Percentiles rank a stretch among this genome's conserved stretches.
Conservation (phyloP, 345 rosid genomes). For the Turritis glabra region DNA sequence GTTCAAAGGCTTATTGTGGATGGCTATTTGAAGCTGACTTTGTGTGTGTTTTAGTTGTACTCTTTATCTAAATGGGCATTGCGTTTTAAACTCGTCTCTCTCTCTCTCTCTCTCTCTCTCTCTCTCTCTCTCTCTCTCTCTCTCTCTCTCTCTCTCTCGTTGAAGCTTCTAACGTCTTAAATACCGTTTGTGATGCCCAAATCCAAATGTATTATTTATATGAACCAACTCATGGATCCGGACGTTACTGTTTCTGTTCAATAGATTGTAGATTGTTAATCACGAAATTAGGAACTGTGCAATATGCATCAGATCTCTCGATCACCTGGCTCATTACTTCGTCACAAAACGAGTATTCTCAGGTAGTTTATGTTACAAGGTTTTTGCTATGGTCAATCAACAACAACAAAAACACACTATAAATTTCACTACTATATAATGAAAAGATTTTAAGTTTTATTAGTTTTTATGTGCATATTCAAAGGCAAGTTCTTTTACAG, state of each 20-base stretch:
- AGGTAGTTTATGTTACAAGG: too few relatives aligned
- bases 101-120: too few relatives aligned
- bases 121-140: background rate
- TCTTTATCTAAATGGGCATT: background rate
- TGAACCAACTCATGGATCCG: background rate
- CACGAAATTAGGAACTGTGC: background rate
- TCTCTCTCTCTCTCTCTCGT: background rate
- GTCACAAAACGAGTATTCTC: background rate
- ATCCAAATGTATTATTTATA: background rate
- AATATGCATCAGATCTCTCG: background rate
- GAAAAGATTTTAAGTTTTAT: conserved; percentile 5
- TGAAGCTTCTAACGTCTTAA: background rate
- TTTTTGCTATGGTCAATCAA: background rate
- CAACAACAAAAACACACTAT: background rate
- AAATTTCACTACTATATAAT: background rate
- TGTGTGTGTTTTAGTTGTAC: conserved; percentile 27
- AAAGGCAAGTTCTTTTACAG: conserved; percentile 11
- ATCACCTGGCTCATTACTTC: background rate
- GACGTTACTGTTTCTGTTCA: background rate
- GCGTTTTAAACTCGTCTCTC: conserved; percentile 19
- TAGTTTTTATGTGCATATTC: conserved; percentile 3
- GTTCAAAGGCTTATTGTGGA: conserved; percentile 17
- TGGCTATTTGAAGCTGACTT: conserved; percentile 24
- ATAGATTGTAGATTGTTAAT: background rate
- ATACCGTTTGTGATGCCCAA: background rate